Evolutionary conservation across 2,329 filamentous ascomycete genomes (phyloP), one percentile per base, ranked within the genome.

Genomic region (Fusarium solani-melongenae): DNA sequence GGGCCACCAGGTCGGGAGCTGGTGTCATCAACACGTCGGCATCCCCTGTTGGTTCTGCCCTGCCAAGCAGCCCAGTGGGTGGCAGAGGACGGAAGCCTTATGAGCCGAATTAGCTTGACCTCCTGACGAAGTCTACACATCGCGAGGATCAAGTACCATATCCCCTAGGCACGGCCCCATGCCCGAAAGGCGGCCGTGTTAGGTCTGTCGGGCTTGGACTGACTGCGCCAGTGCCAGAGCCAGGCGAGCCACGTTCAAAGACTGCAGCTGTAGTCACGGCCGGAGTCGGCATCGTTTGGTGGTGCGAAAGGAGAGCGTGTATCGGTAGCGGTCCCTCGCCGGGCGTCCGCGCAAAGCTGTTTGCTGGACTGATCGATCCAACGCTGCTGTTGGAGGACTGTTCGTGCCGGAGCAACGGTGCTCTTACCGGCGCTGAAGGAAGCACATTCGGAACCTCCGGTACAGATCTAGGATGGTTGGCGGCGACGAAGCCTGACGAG

Each of bases 251-350:
- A 55, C 73, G 74, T 59, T 79, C 77, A 46, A 74, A 76, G 24
- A 62, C 57, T 33, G 69, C 62, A 34, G 64, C 36, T 7, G 63
- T 60, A n/a, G 70, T 44, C 41, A 67, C 56, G 10, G 51, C 65
- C n/a, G 76, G 68, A 12, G 67, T 46, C 57, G 71, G 61, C 22
- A 80, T 67, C 10, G 79, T 73, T 67, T 85, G 85, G 24, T 84
- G 83, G 7, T 84, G 83, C 3, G 84, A 84, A 22, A 90, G 79
- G 1, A 90, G 81, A 0, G 88, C 85, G 71, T 90, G 88, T 27
- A 90, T 90, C 2, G 88, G 87, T 12, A 90, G 73, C 1, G 86
- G 82, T 0, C 86, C 85, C 39, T 90, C 88, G 55, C 86, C 84
- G 0, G 86, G 83, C 6, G 85, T 86, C 46, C 87, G 82, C 3